Percentiles rank a stretch among this genome's conserved stretches.
Conservation (phyloP, 768 basidiomycete species). For the Lactarius sanguifluus region DNA sequence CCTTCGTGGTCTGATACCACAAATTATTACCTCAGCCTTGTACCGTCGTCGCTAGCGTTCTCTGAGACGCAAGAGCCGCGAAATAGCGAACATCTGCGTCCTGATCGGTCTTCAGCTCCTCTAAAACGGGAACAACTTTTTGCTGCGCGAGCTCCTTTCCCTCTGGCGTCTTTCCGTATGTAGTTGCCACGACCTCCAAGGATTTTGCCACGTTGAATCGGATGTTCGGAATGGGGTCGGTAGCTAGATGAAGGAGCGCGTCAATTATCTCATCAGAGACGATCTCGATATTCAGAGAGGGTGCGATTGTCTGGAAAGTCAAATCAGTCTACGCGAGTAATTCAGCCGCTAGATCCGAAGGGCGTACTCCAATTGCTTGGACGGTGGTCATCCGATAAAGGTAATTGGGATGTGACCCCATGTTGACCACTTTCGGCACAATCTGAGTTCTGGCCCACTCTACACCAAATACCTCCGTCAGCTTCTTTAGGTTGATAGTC, state of each 20-base stretch:
- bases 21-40: slow-evolving; percentile 40
- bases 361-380: slow-evolving; percentile 89
- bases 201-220: slow-evolving; percentile 98
- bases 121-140: slow-evolving; percentile 77
- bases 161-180: slow-evolving; percentile 61
- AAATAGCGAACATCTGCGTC: slow-evolving; percentile 98
- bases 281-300: slow-evolving; percentile 81
- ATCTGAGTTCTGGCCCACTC: slow-evolving; percentile 95
- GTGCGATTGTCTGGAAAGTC: slow-evolving; percentile 78
- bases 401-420: slow-evolving; percentile 97
- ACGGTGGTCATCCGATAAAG: slow-evolving; percentile 98
- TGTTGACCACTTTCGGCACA: slow-evolving; percentile 94
- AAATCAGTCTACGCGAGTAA: background rate
- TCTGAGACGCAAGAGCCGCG: slow-evolving; percentile 76
- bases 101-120: slow-evolving; percentile 80
- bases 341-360: slow-evolving; percentile 18
- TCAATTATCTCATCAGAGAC: slow-evolving; percentile 82
- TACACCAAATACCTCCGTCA: slow-evolving; percentile 98
- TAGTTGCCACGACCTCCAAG: slow-evolving; percentile 80
- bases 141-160: slow-evolving; percentile 74
- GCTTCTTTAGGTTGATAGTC: slow-evolving; percentile 91
- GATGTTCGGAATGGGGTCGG: slow-evolving; percentile 96
- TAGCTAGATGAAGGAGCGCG: slow-evolving; percentile 76
- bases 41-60: slow-evolving; percentile 41
- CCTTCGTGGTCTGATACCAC: slow-evolving; percentile 14